A percentile compares a stretch with the other conserved stretches of the same genome.
Evolutionary conservation across 768 basidiomycete genomes (phyloP).

Genomic region (Hericium rajendrae): DNA sequence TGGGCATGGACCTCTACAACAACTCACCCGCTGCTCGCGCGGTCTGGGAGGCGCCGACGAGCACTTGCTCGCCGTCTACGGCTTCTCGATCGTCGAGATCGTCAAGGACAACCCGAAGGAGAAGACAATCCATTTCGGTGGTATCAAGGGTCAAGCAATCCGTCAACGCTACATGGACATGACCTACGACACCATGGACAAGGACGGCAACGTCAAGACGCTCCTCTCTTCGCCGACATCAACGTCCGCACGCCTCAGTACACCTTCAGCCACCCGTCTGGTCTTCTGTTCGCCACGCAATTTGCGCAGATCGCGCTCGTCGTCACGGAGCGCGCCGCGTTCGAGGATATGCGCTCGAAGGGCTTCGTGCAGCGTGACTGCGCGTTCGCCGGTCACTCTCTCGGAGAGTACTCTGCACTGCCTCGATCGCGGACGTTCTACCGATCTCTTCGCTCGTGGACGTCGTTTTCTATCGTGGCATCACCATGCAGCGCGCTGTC

Average conservation of each 20-base stretch:
- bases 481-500: conserved; percentile 99
- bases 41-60: conserved; percentile 94
- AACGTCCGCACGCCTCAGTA: conserved; percentile 90
- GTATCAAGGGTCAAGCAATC: conserved; percentile 97
- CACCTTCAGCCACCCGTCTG: conserved; percentile 95
- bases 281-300: conserved; percentile 94
- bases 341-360: conserved; percentile 96
- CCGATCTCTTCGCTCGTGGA: conserved; percentile 93
- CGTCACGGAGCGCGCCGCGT: conserved; percentile 96
- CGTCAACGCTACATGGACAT: conserved; percentile 99
- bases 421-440: conserved; percentile 94
- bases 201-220: conserved; percentile 91
- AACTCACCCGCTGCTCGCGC: conserved; percentile 87
- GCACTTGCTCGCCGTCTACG: conserved; percentile 89
- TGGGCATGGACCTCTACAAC: conserved; percentile 99
- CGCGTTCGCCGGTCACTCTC: conserved; percentile 94
- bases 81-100: conserved; percentile 97
- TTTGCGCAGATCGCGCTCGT: conserved; percentile 98
- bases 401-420: conserved; percentile 99
- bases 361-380: conserved; percentile 90
- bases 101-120: conserved; percentile 98
- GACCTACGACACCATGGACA: conserved; percentile 95
- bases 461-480: conserved; percentile 98
- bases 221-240: conserved; percentile 92
- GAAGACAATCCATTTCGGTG: conserved; percentile 98